These are phyloP conservation scores for Fusarium phyllophilum DNA, from an alignment of 2,329 filamentous ascomycete genomes.

Conservation along the genomic window DNA sequence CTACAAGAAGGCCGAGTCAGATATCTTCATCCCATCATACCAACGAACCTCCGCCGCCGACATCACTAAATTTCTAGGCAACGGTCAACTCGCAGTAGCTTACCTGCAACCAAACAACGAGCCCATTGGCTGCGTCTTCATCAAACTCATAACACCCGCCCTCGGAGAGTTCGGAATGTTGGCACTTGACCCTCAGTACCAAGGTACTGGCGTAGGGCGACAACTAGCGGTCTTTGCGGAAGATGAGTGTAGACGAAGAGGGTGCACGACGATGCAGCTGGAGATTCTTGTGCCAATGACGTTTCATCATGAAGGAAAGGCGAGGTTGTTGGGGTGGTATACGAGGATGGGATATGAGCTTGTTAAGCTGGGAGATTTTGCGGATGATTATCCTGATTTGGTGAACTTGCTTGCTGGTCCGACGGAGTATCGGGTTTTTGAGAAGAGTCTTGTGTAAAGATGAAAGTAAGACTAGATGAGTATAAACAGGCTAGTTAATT, in stretches of 20 bases:
- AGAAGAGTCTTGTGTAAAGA: slow-evolving; percentile 32
- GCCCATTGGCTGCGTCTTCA: slow-evolving; percentile 42
- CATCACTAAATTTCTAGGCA: slow-evolving; percentile 34
- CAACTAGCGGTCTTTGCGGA: slow-evolving; percentile 44
- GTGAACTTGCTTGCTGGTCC: slow-evolving; percentile 41
- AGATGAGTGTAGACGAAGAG: slow-evolving; percentile 38
- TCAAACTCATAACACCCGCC: slow-evolving; percentile 33
- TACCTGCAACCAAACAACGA: slow-evolving; percentile 13
- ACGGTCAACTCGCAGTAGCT: slow-evolving; percentile 41
- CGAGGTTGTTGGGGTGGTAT: slow-evolving; percentile 45
- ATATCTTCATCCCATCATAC: slow-evolving; percentile 44
- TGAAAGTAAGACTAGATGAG: fast-evolving
- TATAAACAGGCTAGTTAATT: background rate
- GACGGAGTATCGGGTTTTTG: slow-evolving; percentile 44
- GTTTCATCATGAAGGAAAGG: slow-evolving; percentile 43
- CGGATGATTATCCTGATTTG: slow-evolving; percentile 43
- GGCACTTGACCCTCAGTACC: slow-evolving; percentile 37
- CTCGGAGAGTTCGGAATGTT: slow-evolving; percentile 46
- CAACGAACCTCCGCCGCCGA: slow-evolving; percentile 38
- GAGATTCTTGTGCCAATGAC: slow-evolving; percentile 44
- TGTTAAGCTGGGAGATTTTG: slow-evolving; percentile 43
- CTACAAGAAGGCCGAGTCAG: slow-evolving; percentile 41
- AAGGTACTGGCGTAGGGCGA: slow-evolving; percentile 41
- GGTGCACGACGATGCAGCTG: slow-evolving; percentile 45
- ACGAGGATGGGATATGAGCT: slow-evolving; percentile 43